A percentile compares a stretch with the other conserved stretches of the same genome.
Evolutionary conservation across 805 yeast species (phyloP).

Genomic region (Wickerhamiella domercqiae): DNA sequence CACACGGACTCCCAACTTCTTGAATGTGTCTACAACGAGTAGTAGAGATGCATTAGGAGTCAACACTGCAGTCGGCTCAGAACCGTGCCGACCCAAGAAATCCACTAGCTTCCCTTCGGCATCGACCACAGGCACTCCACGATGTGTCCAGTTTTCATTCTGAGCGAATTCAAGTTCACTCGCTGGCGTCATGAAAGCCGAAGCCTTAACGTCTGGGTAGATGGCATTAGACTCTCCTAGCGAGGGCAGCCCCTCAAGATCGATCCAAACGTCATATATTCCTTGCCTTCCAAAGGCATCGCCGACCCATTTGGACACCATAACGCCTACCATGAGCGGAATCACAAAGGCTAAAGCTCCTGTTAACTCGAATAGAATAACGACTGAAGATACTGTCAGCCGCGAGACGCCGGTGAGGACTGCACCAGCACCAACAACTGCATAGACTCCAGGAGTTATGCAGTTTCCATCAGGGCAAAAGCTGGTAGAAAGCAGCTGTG

Average conservation of each 20-base stretch:
- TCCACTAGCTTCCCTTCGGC: constrained; percentile 7
- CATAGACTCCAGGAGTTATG: constrained; percentile 75
- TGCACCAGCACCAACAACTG: constrained; percentile 78
- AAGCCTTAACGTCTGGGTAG: constrained; percentile 8
- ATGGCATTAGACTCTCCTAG: constrained; percentile 5
- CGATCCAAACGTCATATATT: constrained; percentile 17
- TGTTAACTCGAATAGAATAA: constrained; percentile 65
- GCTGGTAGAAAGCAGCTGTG: constrained; percentile 13
- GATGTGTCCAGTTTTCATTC: background rate
- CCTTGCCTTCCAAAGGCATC: constrained; percentile 42
- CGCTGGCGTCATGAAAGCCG: constrained; percentile 8
- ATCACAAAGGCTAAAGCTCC: constrained; percentile 74
- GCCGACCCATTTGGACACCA: constrained; percentile 57
- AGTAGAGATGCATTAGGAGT: constrained; percentile 10
- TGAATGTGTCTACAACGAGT: constrained; percentile 7
- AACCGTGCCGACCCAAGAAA: constrained; percentile 5
- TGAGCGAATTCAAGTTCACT: background rate
- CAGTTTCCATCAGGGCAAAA: constrained; percentile 35
- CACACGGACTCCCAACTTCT: constrained; percentile 13
- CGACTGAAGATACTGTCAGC: constrained; percentile 66
- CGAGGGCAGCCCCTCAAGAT: constrained; percentile 3
- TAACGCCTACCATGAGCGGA: constrained; percentile 74
- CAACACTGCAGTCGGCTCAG: constrained; percentile 12
- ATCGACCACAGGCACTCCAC: constrained; percentile 12
- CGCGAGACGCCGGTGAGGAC: constrained; percentile 69